Conservation (phyloP, 1,284 basidiomycete species). For the Ceratorhiza oryzae-sativae region DNA sequence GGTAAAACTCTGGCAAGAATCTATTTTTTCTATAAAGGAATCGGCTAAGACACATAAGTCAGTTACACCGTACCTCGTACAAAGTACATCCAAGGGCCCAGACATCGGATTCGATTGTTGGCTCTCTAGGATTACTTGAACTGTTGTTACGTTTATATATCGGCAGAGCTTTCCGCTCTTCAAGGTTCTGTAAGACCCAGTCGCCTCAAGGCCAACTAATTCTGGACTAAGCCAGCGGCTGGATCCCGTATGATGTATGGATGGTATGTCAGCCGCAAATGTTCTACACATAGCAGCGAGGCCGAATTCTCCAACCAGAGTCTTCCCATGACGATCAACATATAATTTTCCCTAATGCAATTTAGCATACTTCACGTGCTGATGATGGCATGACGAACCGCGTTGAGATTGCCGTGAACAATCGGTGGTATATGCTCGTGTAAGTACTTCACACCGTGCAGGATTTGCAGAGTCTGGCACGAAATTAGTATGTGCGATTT, state of each 20-base stretch:
- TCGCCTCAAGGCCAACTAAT: not conserved
- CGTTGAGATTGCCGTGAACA: constrained; percentile 41
- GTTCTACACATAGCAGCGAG: constrained; percentile 7
- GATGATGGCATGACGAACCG: not conserved
- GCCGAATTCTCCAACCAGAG: constrained; percentile 26
- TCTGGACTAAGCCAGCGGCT: constrained; percentile 35
- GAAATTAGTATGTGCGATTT: too few species aligned
- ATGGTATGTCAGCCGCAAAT: constrained; percentile 5
- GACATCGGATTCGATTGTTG: constrained; percentile 14
- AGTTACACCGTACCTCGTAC: constrained; percentile 13
- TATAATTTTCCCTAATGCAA: constrained; percentile 3
- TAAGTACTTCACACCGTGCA: constrained; percentile 38
- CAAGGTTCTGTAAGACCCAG: too few species aligned
- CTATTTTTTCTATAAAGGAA: not conserved
- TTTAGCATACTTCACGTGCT: not conserved
- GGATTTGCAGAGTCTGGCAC: too few species aligned
- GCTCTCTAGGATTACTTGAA: not conserved
- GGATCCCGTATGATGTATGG: not conserved
- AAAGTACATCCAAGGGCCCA: constrained; percentile 31
- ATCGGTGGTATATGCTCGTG: constrained; percentile 37
- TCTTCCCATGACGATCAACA: constrained; percentile 2
- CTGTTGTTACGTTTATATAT: too few species aligned
- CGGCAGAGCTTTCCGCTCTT: too few species aligned
- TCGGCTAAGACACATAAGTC: not conserved
- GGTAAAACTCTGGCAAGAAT: not conserved